Evolutionary conservation across 2,329 filamentous ascomycete species (phyloP).

Genomic region (Cercospora sp.): DNA sequence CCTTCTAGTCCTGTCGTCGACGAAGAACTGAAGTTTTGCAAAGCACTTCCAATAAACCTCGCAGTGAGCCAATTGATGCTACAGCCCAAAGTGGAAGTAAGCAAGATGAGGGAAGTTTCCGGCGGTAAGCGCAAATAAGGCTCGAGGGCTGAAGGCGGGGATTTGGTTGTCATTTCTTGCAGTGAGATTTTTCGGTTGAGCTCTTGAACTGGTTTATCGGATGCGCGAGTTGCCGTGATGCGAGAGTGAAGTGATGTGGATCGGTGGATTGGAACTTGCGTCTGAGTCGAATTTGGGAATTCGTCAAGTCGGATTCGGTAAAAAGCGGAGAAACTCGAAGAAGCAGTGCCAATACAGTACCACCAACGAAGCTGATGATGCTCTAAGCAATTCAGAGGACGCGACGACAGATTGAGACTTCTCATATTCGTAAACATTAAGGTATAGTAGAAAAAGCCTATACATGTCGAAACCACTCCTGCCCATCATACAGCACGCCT

Average conservation of each 20-base stretch:
- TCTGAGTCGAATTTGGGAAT: background rate
- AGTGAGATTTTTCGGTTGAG: background rate
- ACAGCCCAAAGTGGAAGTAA: conserved; percentile 63
- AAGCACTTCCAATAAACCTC: conserved; percentile 54
- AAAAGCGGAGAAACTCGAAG: background rate
- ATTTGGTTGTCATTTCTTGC: conserved; percentile 17
- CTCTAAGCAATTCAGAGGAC: background rate
- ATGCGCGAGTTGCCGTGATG: background rate
- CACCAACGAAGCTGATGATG: background rate
- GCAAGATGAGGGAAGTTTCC: conserved; percentile 61
- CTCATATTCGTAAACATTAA: background rate
- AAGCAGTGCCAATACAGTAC: background rate
- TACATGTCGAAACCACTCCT: conserved; percentile 16
- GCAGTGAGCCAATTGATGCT: conserved; percentile 58
- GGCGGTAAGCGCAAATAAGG: conserved; percentile 61
- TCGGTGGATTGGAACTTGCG: background rate
- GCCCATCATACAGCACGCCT: conserved; percentile 1
- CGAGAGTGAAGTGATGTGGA: background rate
- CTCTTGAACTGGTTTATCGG: background rate
- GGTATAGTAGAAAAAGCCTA: background rate
- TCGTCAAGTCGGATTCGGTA: background rate
- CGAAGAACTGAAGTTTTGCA: background rate
- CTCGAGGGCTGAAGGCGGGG: conserved; percentile 62
- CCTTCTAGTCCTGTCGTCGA: background rate
- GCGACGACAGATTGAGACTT: background rate